phyloP scores from a whole-genome alignment of 345 rosid genomes.

The Gossypium bickii region DNA sequence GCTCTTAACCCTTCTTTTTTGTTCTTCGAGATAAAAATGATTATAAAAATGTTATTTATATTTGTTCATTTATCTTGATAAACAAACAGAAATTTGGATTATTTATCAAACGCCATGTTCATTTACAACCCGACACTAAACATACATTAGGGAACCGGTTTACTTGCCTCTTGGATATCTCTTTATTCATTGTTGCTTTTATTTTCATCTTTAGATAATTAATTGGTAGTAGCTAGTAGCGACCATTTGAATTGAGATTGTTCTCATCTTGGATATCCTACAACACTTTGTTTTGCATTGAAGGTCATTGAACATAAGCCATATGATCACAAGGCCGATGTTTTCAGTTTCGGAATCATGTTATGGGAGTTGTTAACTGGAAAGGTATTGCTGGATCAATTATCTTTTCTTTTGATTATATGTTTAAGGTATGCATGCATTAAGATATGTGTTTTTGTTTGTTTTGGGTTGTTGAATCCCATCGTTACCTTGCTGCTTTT shows the following conservation, averaged over 20 bases:
- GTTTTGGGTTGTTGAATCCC: background rate
- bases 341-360: constrained; percentile 87
- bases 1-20: background rate
- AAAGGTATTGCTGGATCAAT: constrained; percentile 46
- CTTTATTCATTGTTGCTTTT: background rate
- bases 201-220: background rate
- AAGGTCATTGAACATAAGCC: constrained; percentile 95
- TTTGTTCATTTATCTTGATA: too few species aligned
- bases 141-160: background rate
- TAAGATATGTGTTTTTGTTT: background rate
- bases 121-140: too few species aligned
- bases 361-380: constrained; percentile 93
- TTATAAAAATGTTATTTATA: too few species aligned
- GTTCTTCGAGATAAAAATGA: too few species aligned
- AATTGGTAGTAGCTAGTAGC: background rate
- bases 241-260: background rate
- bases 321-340: constrained; percentile 97
- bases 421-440: background rate
- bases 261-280: constrained; percentile 17
- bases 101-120: too few species aligned
- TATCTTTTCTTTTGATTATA: background rate
- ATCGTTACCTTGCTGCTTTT: constrained; percentile 4
- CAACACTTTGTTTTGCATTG: constrained; percentile 29
- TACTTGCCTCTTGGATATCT: background rate
- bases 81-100: too few species aligned